Evolutionary conservation across 352 stramenopile species (phyloP), one percentile per base, ranked within the genome.

Genomic region (Pythium plurisporium): DNA sequence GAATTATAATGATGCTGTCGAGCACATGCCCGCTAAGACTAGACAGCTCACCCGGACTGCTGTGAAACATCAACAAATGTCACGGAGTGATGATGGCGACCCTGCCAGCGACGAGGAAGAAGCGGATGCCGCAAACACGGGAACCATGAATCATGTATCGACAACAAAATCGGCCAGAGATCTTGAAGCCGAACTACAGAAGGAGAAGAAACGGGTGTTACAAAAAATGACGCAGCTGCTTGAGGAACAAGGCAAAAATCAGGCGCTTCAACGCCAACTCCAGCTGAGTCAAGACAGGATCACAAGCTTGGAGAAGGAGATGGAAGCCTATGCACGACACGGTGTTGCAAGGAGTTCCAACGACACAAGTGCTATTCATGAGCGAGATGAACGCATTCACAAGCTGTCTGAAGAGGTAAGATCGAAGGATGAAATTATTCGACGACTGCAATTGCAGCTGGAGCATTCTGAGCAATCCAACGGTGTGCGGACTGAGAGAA

Each of bases 191-290:
- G 73, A 87, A 43, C 49, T 92, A 5, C 70, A 87, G 45, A 77
- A 76, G 5, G 82, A 92, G 46, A 87, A 90, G 61, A 79, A 80
- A 55, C 76, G 73, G 19, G 75, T 86, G 36, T 52, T 89, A 37
- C 64, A 86, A 26, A 88, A 87, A 53, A 87, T 85, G 74, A 80
- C 76, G 2, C 73, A 83, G 27, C 46, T 90, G 17, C 62, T 89
- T 5, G 69, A 87, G 15, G 79, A 89, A 27, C 77, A 92, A 48
- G 64, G 64, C 34, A 89, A 86, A 49, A 82, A 64, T 25, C 77
- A 88, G 54, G 70, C 79, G 9, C 56, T 89, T 11, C 69, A 77
- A 47, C 70, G 67, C 10, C 66, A 72, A 48, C 23, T 88, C 8
- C 64, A 78, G 27, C 47, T 40, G 10, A 49, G 77, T 27, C 62